Percentiles rank a stretch among this genome's conserved stretches.
Evolutionary conservation across 306 rosid species (phyloP).

Genomic region (Begonia peltatifolia): DNA sequence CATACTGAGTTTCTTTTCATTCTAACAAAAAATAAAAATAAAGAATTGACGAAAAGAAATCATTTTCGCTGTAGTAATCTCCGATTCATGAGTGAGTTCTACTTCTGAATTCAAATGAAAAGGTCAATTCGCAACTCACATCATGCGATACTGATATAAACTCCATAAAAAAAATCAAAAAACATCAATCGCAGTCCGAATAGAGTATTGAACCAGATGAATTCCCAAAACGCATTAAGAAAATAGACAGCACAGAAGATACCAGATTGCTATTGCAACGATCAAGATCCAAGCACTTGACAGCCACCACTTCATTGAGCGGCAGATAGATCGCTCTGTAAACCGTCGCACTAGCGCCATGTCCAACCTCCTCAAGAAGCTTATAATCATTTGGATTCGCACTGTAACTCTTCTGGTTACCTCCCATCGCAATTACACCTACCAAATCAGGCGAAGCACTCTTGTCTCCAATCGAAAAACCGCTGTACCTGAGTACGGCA

Average conservation of each 20-base stretch:
- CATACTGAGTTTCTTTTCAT: too few species aligned
- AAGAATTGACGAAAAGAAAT: too few species aligned
- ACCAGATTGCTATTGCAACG: conserved; percentile 77
- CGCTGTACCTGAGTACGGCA: not conserved
- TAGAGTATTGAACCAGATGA: too few species aligned
- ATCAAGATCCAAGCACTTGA: conserved; percentile 97
- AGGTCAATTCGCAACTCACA: too few species aligned
- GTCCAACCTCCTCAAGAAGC: conserved; percentile 91
- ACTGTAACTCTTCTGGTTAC: conserved; percentile 28
- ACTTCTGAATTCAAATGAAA: too few species aligned
- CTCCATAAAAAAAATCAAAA: too few species aligned
- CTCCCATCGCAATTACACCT: conserved; percentile 41
- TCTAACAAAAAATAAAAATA: too few species aligned
- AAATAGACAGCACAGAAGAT: conserved; percentile 5
- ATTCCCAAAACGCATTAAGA: too few species aligned
- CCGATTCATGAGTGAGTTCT: too few species aligned
- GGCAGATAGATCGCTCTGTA: conserved; percentile 79
- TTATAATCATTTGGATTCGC: conserved; percentile 54
- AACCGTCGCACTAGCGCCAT: conserved; percentile 96
- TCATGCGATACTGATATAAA: too few species aligned
- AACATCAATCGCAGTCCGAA: too few species aligned
- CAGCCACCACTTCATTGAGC: conserved; percentile 65
- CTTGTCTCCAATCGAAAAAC: not conserved
- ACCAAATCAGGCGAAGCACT: not conserved
- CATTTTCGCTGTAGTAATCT: too few species aligned